These are phyloP conservation scores for Pinus tabuliformis DNA, from an alignment of 75 land plant species.

Conservation along the genomic window DNA sequence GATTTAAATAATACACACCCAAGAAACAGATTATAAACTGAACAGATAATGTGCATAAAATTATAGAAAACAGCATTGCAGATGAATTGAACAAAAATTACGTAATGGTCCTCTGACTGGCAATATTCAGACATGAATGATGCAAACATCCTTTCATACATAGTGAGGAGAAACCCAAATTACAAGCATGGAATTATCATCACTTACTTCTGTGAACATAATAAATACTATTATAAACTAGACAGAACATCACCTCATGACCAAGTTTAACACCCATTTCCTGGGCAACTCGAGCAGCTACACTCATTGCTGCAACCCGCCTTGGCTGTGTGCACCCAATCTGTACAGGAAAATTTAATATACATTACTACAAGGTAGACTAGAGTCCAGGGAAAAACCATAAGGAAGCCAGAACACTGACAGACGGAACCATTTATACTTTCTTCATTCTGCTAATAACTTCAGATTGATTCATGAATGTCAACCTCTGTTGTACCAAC, in stretches of 20 bases:
- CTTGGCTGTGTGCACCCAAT: conserved; percentile 99
- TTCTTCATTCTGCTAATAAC: too few species aligned
- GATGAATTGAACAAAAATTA: background rate
- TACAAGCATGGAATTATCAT: background rate
- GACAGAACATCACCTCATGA: conserved; percentile 60
- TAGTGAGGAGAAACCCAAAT: background rate
- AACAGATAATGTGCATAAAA: background rate
- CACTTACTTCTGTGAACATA: background rate
- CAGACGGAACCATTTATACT: too few species aligned
- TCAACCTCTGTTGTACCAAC: too few species aligned
- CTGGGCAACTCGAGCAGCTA: conserved; percentile 94
- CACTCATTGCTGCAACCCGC: conserved; percentile 99
- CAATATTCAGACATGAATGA: background rate
- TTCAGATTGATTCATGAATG: too few species aligned
- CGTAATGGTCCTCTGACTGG: background rate
- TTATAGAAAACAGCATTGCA: background rate
- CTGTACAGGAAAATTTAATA: conserved; percentile 22
- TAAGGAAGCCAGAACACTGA: background rate
- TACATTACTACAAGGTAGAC: background rate
- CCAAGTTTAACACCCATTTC: conserved; percentile 99
- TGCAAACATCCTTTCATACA: background rate
- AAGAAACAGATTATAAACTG: conserved; percentile 8
- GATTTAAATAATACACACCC: conserved; percentile 1
- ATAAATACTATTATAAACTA: background rate
- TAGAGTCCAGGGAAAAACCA: background rate